Percentiles rank a stretch among this genome's conserved stretches.
These are phyloP conservation scores for Penicillium goetzii DNA, from an alignment of 495 filamentous ascomycete species.

Conservation along the genomic window DNA sequence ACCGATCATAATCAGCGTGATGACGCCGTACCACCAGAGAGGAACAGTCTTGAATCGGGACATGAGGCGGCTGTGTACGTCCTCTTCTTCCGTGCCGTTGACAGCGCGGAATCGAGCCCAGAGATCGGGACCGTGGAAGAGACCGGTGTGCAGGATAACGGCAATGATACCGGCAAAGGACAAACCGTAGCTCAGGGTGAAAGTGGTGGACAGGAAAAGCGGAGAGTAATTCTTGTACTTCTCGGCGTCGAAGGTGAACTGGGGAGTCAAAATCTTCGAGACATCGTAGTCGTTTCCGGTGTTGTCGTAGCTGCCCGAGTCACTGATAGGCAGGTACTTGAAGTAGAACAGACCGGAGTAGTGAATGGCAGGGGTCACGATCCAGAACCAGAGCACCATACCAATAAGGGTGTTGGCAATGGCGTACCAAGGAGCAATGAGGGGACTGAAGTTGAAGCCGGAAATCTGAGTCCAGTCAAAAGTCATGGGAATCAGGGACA, in stretches of 20 bases:
- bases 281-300: conserved; percentile 57
- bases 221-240: conserved; percentile 63
- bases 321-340: conserved; percentile 59
- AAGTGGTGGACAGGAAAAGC: conserved; percentile 63
- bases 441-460: conserved; percentile 65
- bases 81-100: conserved; percentile 58
- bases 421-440: conserved; percentile 71
- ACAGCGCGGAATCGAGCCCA: conserved; percentile 52
- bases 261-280: conserved; percentile 53
- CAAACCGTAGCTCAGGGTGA: conserved; percentile 61
- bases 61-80: conserved; percentile 69
- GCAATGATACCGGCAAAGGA: conserved; percentile 62
- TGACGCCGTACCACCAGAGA: conserved; percentile 63
- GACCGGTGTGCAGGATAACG: conserved; percentile 55
- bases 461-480: conserved; percentile 74
- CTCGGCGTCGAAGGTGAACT: conserved; percentile 56
- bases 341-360: conserved; percentile 55
- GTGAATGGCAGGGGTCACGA: conserved; percentile 56
- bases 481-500: conserved; percentile 64
- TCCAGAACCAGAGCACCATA: conserved; percentile 56
- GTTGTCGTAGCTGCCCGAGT: conserved; percentile 62
- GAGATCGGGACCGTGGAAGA: conserved; percentile 61
- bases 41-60: conserved; percentile 60
- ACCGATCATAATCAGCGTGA: conserved; percentile 54
- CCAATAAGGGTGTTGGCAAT: conserved; percentile 62